Evolutionary conservation across 176 grass and related monocot species (phyloP).

Genomic region (Chloris gayana): DNA sequence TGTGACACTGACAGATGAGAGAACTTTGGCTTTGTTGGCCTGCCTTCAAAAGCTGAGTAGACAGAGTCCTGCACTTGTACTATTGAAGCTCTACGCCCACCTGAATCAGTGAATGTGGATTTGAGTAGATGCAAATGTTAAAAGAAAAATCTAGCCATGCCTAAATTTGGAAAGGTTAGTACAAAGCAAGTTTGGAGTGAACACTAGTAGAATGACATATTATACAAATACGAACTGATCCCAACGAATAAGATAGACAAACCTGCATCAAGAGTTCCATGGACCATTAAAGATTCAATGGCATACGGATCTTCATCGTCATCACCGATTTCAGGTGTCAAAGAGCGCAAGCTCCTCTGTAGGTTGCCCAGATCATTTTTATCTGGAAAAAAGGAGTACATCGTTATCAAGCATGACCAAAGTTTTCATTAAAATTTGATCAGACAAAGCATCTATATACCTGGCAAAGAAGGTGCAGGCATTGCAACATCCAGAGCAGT

Average conservation of each 20-base stretch:
- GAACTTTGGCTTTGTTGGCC: conserved; percentile 55
- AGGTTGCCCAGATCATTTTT: conserved; percentile 49
- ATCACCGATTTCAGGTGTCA: conserved; percentile 68
- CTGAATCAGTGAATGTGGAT: conserved; percentile 39
- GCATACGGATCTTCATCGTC: conserved; percentile 76
- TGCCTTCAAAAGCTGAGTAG: conserved; percentile 37
- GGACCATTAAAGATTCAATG: conserved; percentile 71
- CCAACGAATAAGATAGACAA: conserved; percentile 22
- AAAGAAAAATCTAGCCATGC: conserved; percentile 1
- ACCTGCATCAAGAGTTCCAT: conserved; percentile 79
- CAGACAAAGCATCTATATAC: conserved; percentile 31
- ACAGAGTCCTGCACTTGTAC: conserved; percentile 67
- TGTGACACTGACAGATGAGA: conserved; percentile 65
- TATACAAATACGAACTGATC: conserved; percentile 16
- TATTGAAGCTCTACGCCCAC: conserved; percentile 53
- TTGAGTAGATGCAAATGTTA: conserved; percentile 9
- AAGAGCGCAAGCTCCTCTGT: conserved; percentile 56
- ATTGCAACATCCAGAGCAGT: conserved; percentile 77
- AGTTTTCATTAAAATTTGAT: conserved; percentile 4
- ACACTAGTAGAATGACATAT: not conserved
- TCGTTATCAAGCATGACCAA: conserved; percentile 5
- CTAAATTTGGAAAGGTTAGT: not conserved
- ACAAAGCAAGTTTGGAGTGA: not conserved
- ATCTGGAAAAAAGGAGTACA: conserved; percentile 37
- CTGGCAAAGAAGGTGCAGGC: conserved; percentile 76